Conservation (phyloP, 179 eudicot genomes). For the Silene coronaria region DNA sequence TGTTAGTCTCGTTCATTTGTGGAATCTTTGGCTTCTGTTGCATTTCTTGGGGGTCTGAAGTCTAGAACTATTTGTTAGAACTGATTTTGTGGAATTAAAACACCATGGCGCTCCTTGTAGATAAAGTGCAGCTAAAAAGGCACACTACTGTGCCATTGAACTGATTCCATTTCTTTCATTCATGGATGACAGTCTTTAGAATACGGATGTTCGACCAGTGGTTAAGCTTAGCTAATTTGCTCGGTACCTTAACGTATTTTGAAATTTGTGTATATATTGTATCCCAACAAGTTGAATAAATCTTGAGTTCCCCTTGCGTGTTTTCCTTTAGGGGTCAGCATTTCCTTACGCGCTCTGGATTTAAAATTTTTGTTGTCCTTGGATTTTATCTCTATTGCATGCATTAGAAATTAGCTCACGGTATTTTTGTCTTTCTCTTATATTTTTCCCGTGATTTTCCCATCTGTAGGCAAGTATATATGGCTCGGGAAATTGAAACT, state of each 20-base stretch:
- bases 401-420: not conserved
- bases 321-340: not conserved
- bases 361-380: not conserved
- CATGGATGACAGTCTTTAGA: too few species aligned
- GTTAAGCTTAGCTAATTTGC: not conserved
- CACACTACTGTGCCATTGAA: not conserved
- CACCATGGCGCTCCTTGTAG: not conserved
- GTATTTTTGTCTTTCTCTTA: not conserved
- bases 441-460: not conserved
- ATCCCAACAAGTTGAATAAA: not conserved
- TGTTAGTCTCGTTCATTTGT: not conserved
- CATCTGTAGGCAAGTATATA: slow-evolving; percentile 69
- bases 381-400: not conserved
- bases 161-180: too few species aligned
- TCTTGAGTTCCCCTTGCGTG: not conserved
- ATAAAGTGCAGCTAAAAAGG: not conserved
- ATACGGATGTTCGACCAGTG: too few species aligned
- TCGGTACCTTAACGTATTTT: too few species aligned
- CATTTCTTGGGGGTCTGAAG: not conserved
- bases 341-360: not conserved
- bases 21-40: not conserved
- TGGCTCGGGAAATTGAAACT: slow-evolving; percentile 69
- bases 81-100: not conserved
- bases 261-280: not conserved
- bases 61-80: too few species aligned